Evolutionary conservation across 2,329 filamentous ascomycete genomes (phyloP).

Genomic region (Neoscytalidium dimidiatum): DNA sequence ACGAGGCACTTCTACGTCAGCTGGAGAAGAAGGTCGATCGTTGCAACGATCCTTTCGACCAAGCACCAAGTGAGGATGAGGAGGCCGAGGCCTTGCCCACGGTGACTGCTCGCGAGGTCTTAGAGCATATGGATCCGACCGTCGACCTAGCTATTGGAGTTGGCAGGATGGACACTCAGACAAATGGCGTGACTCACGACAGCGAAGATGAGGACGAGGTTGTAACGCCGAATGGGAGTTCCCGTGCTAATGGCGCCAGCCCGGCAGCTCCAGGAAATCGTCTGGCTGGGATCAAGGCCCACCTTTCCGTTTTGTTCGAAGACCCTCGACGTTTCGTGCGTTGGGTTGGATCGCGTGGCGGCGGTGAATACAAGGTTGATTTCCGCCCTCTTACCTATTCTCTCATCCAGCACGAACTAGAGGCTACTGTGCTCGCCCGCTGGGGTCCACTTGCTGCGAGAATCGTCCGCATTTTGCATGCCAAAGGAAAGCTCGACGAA

Average conservation of each 20-base stretch:
- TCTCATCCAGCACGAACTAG: conserved; percentile 76
- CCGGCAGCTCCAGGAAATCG: conserved; percentile 24
- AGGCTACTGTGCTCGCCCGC: conserved; percentile 72
- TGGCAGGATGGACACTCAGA: conserved; percentile 22
- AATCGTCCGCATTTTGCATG: conserved; percentile 79
- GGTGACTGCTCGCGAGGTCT: conserved; percentile 44
- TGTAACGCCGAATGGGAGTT: background rate
- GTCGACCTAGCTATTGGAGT: conserved; percentile 43
- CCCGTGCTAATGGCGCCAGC: background rate
- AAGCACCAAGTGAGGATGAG: conserved; percentile 43
- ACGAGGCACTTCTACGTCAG: conserved; percentile 69
- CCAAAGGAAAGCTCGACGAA: conserved; percentile 93
- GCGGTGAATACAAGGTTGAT: conserved; percentile 80
- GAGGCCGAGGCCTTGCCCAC: conserved; percentile 36
- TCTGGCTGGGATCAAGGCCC: conserved; percentile 59
- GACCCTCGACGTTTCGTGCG: conserved; percentile 69
- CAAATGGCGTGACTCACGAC: conserved; percentile 30
- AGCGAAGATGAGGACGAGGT: conserved; percentile 38
- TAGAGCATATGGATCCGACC: conserved; percentile 41
- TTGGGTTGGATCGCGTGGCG: conserved; percentile 63
- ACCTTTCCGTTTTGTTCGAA: conserved; percentile 71
- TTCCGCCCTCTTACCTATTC: conserved; percentile 71
- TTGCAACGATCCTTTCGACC: conserved; percentile 61
- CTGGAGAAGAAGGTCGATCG: conserved; percentile 69
- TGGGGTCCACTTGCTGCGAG: conserved; percentile 72